Conservation (phyloP, 2,329 filamentous ascomycete genomes). For the Fusarium incarnatum region DNA sequence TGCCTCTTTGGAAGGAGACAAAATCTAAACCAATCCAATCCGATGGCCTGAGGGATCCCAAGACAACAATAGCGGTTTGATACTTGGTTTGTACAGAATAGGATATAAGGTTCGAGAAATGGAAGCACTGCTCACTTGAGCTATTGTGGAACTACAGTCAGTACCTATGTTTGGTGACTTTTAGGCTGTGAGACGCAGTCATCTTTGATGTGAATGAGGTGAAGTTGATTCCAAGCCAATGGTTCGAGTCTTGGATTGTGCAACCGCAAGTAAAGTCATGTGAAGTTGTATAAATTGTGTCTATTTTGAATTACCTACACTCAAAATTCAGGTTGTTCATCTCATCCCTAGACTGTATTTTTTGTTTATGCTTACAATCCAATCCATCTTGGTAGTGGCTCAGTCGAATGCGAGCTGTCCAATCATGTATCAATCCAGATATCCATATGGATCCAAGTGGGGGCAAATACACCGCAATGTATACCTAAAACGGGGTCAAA, state of each 20-base stretch:
- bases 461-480: conserved; percentile 4
- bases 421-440: neutral
- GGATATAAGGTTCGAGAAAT: conserved; percentile 27
- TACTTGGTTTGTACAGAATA: conserved; percentile 28
- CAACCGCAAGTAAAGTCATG: neutral
- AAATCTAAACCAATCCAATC: neutral
- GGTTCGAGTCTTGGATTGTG: neutral
- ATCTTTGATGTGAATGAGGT: neutral
- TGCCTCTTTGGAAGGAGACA: conserved; percentile 5
- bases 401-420: neutral
- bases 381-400: conserved; percentile 4
- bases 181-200: conserved; percentile 6
- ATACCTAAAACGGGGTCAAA: conserved; percentile 17
- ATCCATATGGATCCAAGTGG: neutral
- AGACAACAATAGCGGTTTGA: conserved; percentile 15
- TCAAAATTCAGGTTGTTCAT: neutral
- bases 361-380: neutral
- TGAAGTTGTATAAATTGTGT: neutral
- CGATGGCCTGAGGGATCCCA: conserved; percentile 14
- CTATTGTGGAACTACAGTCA: conserved; percentile 20
- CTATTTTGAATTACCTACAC: neutral
- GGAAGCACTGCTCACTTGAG: conserved; percentile 24
- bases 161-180: neutral
- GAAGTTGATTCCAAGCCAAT: neutral
- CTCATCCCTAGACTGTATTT: neutral